Conservation (phyloP, 768 basidiomycete genomes). For the Xerocomellus chrysenteron region DNA sequence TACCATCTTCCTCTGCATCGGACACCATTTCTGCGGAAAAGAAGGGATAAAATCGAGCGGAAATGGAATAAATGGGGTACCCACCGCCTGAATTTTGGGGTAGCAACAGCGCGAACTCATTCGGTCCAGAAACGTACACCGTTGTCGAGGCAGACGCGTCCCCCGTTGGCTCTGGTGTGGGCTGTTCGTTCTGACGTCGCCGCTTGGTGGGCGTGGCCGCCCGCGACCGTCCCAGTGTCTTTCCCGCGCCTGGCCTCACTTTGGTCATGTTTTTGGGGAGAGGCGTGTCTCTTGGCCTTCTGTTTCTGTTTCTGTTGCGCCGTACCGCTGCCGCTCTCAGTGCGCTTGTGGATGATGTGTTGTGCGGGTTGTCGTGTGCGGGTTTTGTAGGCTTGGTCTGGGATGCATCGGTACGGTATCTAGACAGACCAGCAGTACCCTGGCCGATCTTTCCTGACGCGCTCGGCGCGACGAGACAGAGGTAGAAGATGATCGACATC, state of each 20-base stretch:
- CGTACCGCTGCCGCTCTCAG: neutral
- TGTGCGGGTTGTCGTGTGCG: neutral
- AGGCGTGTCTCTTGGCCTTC: neutral
- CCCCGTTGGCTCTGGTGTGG: conserved; percentile 43
- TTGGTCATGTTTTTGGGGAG: neutral
- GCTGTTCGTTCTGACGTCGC: conserved; percentile 28
- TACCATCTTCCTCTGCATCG: conserved; percentile 38
- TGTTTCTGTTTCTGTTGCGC: neutral
- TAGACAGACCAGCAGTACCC: neutral
- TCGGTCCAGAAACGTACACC: conserved; percentile 31
- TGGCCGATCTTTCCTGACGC: conserved; percentile 1
- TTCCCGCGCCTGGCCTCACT: neutral
- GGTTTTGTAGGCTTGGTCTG: neutral
- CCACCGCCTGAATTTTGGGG: conserved; percentile 35
- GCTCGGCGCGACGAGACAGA: conserved; percentile 5
- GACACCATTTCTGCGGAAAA: conserved; percentile 36
- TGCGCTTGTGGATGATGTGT: conserved; percentile 1
- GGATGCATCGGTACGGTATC: neutral
- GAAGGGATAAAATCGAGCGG: neutral
- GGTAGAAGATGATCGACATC: conserved; percentile 12
- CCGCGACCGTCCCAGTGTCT: neutral
- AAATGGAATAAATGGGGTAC: neutral
- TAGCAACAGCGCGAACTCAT: conserved; percentile 37
- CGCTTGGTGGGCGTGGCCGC: conserved; percentile 13
- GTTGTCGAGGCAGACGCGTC: conserved; percentile 33